phyloP scores from a whole-genome alignment of 768 basidiomycete genomes.

The Tylopilus sp. region DNA sequence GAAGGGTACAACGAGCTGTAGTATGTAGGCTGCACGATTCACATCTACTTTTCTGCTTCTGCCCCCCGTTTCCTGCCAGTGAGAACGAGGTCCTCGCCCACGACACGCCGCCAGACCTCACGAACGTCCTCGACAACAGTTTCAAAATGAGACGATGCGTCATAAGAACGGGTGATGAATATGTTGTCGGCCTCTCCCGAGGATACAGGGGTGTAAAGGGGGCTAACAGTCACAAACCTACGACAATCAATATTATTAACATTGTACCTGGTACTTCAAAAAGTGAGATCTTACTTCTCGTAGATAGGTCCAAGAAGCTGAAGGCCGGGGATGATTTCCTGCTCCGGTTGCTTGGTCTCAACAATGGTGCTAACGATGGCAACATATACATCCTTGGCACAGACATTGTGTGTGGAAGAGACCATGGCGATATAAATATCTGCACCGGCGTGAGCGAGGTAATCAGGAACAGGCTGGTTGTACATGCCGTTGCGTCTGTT shows the following conservation, averaged over 20 bases:
- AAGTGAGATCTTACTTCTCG: constrained; percentile 68
- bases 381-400: constrained; percentile 91
- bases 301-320: constrained; percentile 87
- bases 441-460: constrained; percentile 30
- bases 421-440: constrained; percentile 99
- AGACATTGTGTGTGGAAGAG: constrained; percentile 95
- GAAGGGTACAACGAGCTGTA: constrained; percentile 10
- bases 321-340: constrained; percentile 89
- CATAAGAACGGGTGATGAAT: constrained; percentile 96
- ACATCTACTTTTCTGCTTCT: constrained; percentile 49
- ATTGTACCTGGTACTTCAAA: background rate
- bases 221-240: constrained; percentile 88
- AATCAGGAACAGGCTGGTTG: background rate
- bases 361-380: constrained; percentile 99
- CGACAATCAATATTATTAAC: constrained; percentile 6
- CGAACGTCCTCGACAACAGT: constrained; percentile 97
- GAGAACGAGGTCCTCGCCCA: constrained; percentile 72
- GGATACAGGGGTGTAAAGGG: constrained; percentile 86
- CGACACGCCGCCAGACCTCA: constrained; percentile 91
- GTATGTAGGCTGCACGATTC: constrained; percentile 4
- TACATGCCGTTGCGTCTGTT: constrained; percentile 81
- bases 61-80: constrained; percentile 89
- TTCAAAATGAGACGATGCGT: constrained; percentile 98
- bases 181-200: constrained; percentile 83
- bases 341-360: constrained; percentile 89